These are phyloP conservation scores for Clathrospora elynae DNA, from an alignment of 2,329 filamentous ascomycete genomes.

Conservation along the genomic window DNA sequence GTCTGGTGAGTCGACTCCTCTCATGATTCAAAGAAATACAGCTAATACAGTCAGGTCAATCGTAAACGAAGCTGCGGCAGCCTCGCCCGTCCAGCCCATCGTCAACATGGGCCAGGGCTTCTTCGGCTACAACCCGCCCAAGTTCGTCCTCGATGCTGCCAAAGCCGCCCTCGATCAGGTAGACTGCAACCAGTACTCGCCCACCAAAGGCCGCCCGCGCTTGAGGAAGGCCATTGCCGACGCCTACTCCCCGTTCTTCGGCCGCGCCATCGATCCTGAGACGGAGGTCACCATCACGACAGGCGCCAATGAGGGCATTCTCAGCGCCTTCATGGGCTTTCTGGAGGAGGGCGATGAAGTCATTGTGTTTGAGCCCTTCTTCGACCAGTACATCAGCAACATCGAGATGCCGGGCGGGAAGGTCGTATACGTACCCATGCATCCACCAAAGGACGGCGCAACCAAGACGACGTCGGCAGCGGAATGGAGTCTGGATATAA, in stretches of 20 bases:
- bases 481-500: conserved; percentile 87
- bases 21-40: background rate
- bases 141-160: conserved; percentile 88
- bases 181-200: conserved; percentile 98
- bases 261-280: conserved; percentile 78
- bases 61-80: conserved; percentile 69
- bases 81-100: conserved; percentile 67
- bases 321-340: conserved; percentile 97
- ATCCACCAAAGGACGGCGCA: conserved; percentile 81
- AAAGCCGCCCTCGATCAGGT: conserved; percentile 87
- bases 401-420: conserved; percentile 98
- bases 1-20: conserved; percentile 59
- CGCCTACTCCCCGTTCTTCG: conserved; percentile 89
- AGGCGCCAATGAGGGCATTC: conserved; percentile 87
- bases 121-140: conserved; percentile 92
- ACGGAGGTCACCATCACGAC: conserved; percentile 96
- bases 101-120: conserved; percentile 76
- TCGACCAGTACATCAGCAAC: conserved; percentile 98
- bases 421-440: conserved; percentile 93
- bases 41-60: conserved; percentile 58
- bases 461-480: conserved; percentile 79
- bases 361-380: conserved; percentile 97
- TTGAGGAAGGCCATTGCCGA: conserved; percentile 92
- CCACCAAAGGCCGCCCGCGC: conserved; percentile 88
- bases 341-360: conserved; percentile 94